Evolutionary conservation across 305 asterid species (phyloP).

Genomic region (Solanum hybrid): DNA sequence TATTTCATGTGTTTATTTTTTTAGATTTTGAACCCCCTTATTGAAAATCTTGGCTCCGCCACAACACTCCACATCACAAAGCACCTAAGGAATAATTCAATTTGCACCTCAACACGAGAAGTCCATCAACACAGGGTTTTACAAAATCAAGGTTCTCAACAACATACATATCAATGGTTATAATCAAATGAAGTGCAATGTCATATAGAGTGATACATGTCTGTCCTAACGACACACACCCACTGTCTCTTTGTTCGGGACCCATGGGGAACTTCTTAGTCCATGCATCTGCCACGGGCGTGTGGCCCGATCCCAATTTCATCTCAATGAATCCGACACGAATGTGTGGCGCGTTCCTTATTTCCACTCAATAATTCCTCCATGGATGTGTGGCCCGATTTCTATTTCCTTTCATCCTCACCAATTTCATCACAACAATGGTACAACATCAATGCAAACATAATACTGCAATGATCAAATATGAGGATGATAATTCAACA

Average conservation of each 20-base stretch:
- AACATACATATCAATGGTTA: too few species aligned
- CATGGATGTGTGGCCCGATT: not conserved
- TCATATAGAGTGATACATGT: not conserved
- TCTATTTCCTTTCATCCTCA: not conserved
- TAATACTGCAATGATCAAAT: not conserved
- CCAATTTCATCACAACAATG: not conserved
- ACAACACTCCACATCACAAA: not conserved
- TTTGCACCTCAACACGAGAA: not conserved
- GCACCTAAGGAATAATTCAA: not conserved
- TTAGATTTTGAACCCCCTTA: too few species aligned
- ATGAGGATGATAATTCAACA: not conserved
- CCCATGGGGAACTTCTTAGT: not conserved
- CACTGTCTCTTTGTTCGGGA: not conserved
- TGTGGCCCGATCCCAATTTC: not conserved
- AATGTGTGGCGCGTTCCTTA: not conserved
- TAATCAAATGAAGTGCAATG: not conserved
- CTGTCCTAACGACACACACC: not conserved
- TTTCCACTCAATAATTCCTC: not conserved
- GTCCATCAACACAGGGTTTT: not conserved
- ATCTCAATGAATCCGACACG: not conserved
- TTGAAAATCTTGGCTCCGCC: too few species aligned
- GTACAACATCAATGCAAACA: not conserved
- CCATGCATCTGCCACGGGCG: not conserved
- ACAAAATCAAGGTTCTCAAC: too few species aligned
- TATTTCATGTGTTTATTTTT: too few species aligned